Conservation (phyloP, 2,329 filamentous ascomycete genomes). For the Mycosphaerella arachidis region DNA sequence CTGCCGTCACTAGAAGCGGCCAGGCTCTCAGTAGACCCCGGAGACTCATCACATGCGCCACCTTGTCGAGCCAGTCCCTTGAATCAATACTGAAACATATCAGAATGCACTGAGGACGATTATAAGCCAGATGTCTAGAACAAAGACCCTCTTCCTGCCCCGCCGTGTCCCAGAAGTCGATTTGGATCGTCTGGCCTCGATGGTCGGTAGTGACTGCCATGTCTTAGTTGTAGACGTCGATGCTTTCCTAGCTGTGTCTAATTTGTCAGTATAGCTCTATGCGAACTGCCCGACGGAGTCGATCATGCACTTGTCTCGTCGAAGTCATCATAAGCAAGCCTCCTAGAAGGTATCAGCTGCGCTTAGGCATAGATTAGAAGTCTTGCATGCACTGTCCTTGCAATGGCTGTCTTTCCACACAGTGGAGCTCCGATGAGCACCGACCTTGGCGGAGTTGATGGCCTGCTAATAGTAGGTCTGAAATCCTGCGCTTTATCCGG, state of each 20-base stretch:
- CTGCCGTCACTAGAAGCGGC: background rate
- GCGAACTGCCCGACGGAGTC: too few species aligned
- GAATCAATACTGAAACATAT: background rate
- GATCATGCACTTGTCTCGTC: too few species aligned
- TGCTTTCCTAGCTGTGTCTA: background rate
- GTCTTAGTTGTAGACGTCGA: background rate
- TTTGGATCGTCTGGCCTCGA: background rate
- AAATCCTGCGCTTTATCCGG: background rate
- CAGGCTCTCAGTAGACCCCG: background rate
- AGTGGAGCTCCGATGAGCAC: background rate
- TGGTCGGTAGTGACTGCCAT: background rate
- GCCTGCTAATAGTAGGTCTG: background rate
- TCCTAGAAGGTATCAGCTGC: background rate
- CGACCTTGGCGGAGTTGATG: background rate
- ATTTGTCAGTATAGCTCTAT: too few species aligned
- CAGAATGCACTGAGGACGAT: background rate
- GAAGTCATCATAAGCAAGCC: background rate
- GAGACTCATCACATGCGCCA: background rate
- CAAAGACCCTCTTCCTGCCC: background rate
- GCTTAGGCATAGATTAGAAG: background rate
- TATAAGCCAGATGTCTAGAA: background rate
- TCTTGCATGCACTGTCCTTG: background rate
- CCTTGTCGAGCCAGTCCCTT: background rate
- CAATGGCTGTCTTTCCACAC: background rate
- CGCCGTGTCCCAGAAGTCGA: background rate